Percentiles rank a stretch among this genome's conserved stretches.
phyloP scores from a whole-genome alignment of 345 rosid species.

The Anacardium occidentale region DNA sequence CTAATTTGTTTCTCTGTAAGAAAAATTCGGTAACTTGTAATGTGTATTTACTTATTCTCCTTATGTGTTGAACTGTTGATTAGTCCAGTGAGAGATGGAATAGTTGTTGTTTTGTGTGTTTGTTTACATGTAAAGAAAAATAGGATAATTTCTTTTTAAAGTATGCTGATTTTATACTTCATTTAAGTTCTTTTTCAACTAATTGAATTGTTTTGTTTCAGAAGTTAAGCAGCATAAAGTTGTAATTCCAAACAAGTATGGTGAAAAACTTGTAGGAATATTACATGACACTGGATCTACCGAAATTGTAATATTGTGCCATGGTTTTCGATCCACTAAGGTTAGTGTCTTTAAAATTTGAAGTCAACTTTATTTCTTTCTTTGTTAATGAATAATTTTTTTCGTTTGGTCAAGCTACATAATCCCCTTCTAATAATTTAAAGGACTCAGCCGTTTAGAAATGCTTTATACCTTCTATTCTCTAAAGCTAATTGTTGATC shows the following conservation, averaged over 20 bases:
- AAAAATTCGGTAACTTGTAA: background rate
- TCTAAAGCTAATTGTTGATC: background rate
- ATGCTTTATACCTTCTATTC: background rate
- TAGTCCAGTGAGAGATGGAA: no score
- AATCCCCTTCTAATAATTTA: background rate
- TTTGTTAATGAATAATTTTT: background rate
- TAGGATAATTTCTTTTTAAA: no score
- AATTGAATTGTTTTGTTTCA: constrained; percentile 17
- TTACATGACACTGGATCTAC: constrained; percentile 70
- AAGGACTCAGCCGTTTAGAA: background rate
- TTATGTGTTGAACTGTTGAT: no score
- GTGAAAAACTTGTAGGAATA: constrained; percentile 68
- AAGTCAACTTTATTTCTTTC: background rate
- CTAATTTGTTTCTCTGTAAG: background rate
- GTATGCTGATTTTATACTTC: no score
- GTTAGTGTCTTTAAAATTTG: constrained; percentile 29
- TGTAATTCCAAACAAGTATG: constrained; percentile 49
- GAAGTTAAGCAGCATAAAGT: constrained; percentile 39
- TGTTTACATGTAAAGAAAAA: no score
- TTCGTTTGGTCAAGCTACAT: background rate
- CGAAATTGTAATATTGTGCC: constrained; percentile 70
- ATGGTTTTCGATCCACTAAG: constrained; percentile 73
- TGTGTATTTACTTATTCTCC: background rate
- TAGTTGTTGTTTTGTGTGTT: no score
- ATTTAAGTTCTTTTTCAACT: background rate